These are phyloP conservation scores for Syzygium grande DNA, from an alignment of 345 rosid species.

Conservation along the genomic window DNA sequence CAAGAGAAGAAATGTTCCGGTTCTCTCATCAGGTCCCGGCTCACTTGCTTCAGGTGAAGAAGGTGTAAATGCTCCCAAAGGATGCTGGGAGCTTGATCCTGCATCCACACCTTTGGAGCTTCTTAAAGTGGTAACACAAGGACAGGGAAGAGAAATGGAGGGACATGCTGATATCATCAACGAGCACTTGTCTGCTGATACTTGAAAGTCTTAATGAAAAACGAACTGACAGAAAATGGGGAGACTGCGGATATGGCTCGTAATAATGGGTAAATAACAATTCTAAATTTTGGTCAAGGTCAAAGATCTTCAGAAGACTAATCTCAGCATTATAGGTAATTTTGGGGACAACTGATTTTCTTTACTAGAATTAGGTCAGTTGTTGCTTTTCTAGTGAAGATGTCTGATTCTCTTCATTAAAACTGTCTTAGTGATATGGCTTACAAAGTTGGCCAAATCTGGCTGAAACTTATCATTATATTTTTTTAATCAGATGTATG, in stretches of 20 bases:
- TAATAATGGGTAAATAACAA: background rate
- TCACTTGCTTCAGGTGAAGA: conserved; percentile 42
- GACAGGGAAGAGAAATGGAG: background rate
- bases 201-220: background rate
- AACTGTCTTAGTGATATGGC: background rate
- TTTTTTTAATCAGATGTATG: background rate
- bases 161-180: background rate
- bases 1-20: conserved; percentile 40
- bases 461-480: background rate
- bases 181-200: background rate
- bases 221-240: background rate
- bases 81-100: conserved; percentile 60
- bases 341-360: background rate
- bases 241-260: background rate
- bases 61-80: conserved; percentile 31
- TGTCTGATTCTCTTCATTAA: background rate
- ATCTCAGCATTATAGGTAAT: background rate
- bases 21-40: conserved; percentile 63
- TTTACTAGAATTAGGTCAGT: background rate
- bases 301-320: background rate
- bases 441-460: background rate
- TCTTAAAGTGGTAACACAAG: conserved; percentile 15
- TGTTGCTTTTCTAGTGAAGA: background rate
- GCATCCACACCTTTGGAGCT: conserved; percentile 52
- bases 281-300: background rate